A percentile compares a stretch with the other conserved stretches of the same genome.
Evolutionary conservation across 1,284 basidiomycete genomes (phyloP).

Genomic region (Schizopora paradoxa): DNA sequence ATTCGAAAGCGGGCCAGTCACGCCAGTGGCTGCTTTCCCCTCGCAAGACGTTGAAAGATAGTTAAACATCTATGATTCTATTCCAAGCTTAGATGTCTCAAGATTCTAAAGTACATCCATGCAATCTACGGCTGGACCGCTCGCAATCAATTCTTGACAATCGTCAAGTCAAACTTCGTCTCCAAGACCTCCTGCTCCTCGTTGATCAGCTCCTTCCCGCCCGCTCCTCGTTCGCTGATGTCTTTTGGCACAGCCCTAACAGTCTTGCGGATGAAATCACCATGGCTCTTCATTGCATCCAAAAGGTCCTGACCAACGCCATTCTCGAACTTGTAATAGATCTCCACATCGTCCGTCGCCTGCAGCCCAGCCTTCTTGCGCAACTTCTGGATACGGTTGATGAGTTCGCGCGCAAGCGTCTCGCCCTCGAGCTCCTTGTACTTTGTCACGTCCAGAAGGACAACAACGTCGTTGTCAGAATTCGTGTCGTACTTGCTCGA

Average conservation of each 20-base stretch:
- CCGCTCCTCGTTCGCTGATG: conserved; percentile 46
- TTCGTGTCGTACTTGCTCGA: conserved; percentile 77
- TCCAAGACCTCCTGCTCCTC: conserved; percentile 88
- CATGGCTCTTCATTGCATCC: conserved; percentile 65
- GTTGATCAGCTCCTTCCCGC: conserved; percentile 57
- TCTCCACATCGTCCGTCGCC: conserved; percentile 89
- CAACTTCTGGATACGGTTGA: conserved; percentile 93
- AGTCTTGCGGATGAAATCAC: conserved; percentile 72
- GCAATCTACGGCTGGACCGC: no score
- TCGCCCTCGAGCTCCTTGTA: conserved; percentile 86
- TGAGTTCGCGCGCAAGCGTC: conserved; percentile 86
- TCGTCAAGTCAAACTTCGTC: conserved; percentile 68
- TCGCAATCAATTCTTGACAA: conserved; percentile 39
- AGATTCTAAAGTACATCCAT: no score
- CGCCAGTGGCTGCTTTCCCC: no score
- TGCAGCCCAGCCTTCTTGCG: conserved; percentile 95
- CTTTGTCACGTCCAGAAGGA: conserved; percentile 85
- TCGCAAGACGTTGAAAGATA: no score
- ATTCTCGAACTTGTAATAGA: conserved; percentile 82
- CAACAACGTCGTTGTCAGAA: conserved; percentile 92
- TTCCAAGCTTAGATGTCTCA: no score
- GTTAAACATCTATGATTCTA: no score
- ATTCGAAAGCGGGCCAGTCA: no score
- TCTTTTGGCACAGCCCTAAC: conserved; percentile 71
- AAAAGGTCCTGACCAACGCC: conserved; percentile 64